Evolutionary conservation across 2,329 filamentous ascomycete genomes (phyloP), one percentile per base, ranked within the genome.

Genomic region (Truncatella angustata): DNA sequence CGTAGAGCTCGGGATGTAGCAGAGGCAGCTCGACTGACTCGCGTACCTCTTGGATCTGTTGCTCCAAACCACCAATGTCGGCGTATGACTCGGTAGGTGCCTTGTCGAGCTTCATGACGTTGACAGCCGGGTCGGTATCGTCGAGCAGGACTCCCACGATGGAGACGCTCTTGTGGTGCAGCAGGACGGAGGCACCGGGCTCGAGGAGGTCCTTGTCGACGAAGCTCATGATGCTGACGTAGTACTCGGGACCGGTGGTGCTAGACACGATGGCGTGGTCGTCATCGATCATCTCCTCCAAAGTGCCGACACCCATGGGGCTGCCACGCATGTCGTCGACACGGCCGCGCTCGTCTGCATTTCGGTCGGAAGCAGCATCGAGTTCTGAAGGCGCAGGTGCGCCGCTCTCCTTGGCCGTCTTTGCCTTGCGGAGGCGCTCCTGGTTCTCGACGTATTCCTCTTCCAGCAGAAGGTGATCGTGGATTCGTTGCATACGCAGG

Each of bases 371-470:
- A 54, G 85, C 77, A 39, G 88, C 84, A 62, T 96, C 92, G 54
- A 85, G 75, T 58, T 92, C 90, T 26, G 81, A 82, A 37, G 80
- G 78, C 37, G 81, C 78, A 36, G 83, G 84, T 23, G 78, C 81
- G 53, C 81, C 76, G 51, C 82, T 85, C 61, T 88, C 87, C 67
- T 90, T 88, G 51, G 84, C 87, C 1, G 85, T 82, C 80, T 96
- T 97, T 58, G 91, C 88, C 73, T 96, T 97, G 64, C 95, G 87
- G 64, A 97, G 79, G 42, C 91, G 90, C 74, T 99, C 94, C 74
- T 99, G 94, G 72, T 99, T 99, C 79, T 97, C 93, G 56, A 99
- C 94, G 61, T 96, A 99, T 74, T 99, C 94, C 70, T 99, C 94
- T 71, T 99, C 94, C 26, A 99, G 84, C 56, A 99, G 79, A 55